These are phyloP conservation scores for Endotrypanum monterogeii DNA, from an alignment of 208 protist genomes.

Conservation along the genomic window DNA sequence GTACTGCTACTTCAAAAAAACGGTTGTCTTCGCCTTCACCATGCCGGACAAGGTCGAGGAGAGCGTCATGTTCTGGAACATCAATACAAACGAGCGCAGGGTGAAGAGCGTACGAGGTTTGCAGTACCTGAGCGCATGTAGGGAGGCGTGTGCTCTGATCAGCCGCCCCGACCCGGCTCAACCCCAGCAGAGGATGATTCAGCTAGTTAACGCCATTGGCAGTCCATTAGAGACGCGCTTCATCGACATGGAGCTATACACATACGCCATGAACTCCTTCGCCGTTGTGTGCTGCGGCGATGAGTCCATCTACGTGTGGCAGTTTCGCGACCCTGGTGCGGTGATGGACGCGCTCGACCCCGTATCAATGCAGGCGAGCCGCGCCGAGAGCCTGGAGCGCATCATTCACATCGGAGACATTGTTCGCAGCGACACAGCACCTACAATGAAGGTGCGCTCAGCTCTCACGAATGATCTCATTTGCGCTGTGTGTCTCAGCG, in stretches of 20 bases:
- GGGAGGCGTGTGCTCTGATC: constrained; percentile 92
- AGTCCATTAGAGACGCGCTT: constrained; percentile 93
- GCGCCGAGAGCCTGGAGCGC: constrained; percentile 65
- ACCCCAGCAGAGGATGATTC: constrained; percentile 69
- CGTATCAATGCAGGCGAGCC: constrained; percentile 78
- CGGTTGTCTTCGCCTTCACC: constrained; percentile 92
- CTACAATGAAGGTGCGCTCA: constrained; percentile 52
- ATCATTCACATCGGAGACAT: constrained; percentile 94
- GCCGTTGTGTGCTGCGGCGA: constrained; percentile 93
- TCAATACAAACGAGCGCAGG: constrained; percentile 89
- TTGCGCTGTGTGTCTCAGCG: constrained; percentile 86
- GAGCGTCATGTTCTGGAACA: constrained; percentile 96
- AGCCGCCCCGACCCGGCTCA: constrained; percentile 57
- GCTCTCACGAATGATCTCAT: constrained; percentile 92
- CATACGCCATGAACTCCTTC: constrained; percentile 88
- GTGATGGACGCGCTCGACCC: constrained; percentile 84
- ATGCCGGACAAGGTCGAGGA: constrained; percentile 92
- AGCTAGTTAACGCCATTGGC: constrained; percentile 96
- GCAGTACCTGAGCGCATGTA: constrained; percentile 64
- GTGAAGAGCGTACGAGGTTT: constrained; percentile 92
- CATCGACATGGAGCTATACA: constrained; percentile 90
- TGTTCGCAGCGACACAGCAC: constrained; percentile 59
- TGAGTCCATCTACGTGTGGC: constrained; percentile 95
- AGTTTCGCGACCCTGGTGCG: constrained; percentile 89
- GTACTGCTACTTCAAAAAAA: constrained; percentile 94